phyloP scores from a whole-genome alignment of 1,284 basidiomycete species.

The Schizophyllum amplum region DNA sequence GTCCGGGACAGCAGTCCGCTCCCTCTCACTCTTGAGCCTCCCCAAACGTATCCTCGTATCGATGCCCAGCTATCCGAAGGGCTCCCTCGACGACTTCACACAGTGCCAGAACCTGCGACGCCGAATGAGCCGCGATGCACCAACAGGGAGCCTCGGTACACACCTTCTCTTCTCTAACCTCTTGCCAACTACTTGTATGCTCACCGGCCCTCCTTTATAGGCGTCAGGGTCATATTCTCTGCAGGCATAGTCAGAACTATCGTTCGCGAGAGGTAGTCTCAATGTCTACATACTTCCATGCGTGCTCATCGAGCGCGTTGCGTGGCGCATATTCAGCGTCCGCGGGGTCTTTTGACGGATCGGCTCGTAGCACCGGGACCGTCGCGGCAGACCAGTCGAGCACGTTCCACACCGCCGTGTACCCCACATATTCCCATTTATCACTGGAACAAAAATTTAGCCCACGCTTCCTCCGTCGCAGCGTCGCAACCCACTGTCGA shows the following conservation, averaged over 20 bases:
- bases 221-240: constrained; percentile 46
- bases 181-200: constrained; percentile 62
- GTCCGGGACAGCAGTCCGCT: too few relatives aligned
- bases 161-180: constrained; percentile 67
- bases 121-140: too few relatives aligned
- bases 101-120: constrained; percentile 33
- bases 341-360: constrained; percentile 31
- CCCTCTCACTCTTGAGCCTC: neutral
- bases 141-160: constrained; percentile 4
- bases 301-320: constrained; percentile 44
- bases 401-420: constrained; percentile 60
- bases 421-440: constrained; percentile 31
- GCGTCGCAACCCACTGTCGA: constrained; percentile 50
- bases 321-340: constrained; percentile 35
- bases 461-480: too few relatives aligned
- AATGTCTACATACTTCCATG: constrained; percentile 36
- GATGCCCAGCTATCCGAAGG: constrained; percentile 19
- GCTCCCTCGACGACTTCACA: constrained; percentile 48
- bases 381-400: constrained; percentile 62
- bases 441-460: too few relatives aligned
- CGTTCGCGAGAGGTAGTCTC: constrained; percentile 8
- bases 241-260: constrained; percentile 5
- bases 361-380: constrained; percentile 60
- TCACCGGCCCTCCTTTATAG: constrained; percentile 54
- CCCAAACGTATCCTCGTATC: neutral